Evolutionary conservation across 352 stramenopile genomes (phyloP), one percentile per base, ranked within the genome.

Genomic region (Phytophthora capsici): DNA sequence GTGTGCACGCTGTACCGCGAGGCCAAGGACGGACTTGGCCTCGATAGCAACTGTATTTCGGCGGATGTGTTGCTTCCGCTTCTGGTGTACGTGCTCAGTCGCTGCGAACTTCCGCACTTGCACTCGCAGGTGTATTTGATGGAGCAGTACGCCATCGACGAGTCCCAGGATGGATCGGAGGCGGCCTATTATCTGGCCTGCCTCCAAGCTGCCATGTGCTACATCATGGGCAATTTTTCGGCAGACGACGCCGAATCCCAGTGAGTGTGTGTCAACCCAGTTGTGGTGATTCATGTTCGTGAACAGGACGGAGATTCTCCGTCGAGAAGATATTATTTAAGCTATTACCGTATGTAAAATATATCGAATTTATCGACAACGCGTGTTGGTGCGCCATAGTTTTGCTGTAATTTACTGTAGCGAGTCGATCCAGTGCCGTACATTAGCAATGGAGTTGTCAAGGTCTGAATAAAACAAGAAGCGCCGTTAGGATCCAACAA

Each of bases 151-250:
- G 82, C 80, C 4, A 88, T 95, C 47, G 78, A 92, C 28, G 72
- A 77, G 51, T 81, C 76, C 23, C 69, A 87, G 57, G 80, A 89
- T 32, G 86, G 86, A 20, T 91, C 83, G 2, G 86, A 95, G 69
- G 80, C 86, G 10, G 84, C 84, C 36, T 95, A 95, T 63, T 95
- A 95, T 63, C 47, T 95, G 44, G 86, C 86, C 37, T 91, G 86
- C 17, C 67, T 93, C 23, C 83, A 95, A 55, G 81, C 86, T 19
- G 84, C 86, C 32, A 84, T 93, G 66, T 77, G 83, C 47, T 93
- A 93, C 80, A 89, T 93, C 56, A 90, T 88, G 75, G 80, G 69
- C 44, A 73, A 67, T 41, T 46, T 60, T 37, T 23, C 25, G 16
- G 14, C 17, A 30, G 71, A 71, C 30, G 59, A 71, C 22, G 59